Conservation (phyloP, 2,329 filamentous ascomycete genomes). For the Teratosphaeria destructans region DNA sequence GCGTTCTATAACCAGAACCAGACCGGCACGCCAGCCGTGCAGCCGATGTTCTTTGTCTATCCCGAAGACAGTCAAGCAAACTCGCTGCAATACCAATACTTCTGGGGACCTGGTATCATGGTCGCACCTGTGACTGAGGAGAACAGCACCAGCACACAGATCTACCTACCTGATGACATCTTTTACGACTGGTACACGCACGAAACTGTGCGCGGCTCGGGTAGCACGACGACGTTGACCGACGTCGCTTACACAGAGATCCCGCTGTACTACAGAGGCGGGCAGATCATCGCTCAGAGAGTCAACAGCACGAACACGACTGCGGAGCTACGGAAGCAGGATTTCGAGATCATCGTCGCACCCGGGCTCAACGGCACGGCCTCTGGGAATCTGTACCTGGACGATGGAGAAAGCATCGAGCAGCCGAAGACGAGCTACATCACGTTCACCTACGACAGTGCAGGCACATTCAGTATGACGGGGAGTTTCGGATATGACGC, state of each 20-base stretch:
- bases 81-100: conserved; percentile 45
- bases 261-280: conserved; percentile 58
- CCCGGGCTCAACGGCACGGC: conserved; percentile 53
- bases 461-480: conserved; percentile 38
- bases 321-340: conserved; percentile 50
- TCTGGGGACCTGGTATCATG: conserved; percentile 47
- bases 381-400: conserved; percentile 59
- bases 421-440: conserved; percentile 49
- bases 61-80: conserved; percentile 46
- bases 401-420: conserved; percentile 61
- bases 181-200: conserved; percentile 54
- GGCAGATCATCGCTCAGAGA: conserved; percentile 54
- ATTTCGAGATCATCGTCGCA: conserved; percentile 63
- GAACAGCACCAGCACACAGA: conserved; percentile 41
- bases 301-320: conserved; percentile 48
- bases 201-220: conserved; percentile 35
- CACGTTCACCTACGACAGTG: conserved; percentile 46
- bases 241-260: conserved; percentile 44
- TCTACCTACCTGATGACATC: conserved; percentile 47
- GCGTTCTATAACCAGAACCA: conserved; percentile 50
- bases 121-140: conserved; percentile 47
- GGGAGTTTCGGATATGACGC: conserved; percentile 47
- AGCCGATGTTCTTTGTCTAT: conserved; percentile 64
- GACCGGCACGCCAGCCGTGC: conserved; percentile 55
- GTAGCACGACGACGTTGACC: conserved; percentile 32